These are phyloP conservation scores for Dactylis glomerata DNA, from an alignment of 176 grass and related monocot genomes.

Conservation along the genomic window DNA sequence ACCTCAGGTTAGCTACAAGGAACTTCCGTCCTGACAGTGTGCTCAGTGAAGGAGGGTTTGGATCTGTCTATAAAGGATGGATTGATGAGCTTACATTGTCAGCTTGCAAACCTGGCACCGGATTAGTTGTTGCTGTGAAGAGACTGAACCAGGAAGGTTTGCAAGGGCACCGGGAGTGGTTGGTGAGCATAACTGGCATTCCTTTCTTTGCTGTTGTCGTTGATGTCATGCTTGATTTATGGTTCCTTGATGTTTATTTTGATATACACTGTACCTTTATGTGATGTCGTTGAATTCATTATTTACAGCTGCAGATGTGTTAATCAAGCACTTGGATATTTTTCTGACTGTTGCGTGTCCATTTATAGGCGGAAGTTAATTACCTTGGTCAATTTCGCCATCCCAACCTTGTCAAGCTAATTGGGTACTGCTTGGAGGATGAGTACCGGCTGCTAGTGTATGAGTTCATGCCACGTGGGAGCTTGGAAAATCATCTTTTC, in stretches of 20 bases:
- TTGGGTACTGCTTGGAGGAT: constrained; percentile 77
- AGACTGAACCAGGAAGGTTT: constrained; percentile 61
- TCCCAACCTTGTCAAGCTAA: constrained; percentile 69
- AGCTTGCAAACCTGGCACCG: constrained; percentile 56
- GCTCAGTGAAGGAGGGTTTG: constrained; percentile 75
- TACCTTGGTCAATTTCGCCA: constrained; percentile 68
- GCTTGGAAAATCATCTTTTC: constrained; percentile 85
- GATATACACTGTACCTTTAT: neutral
- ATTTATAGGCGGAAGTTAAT: constrained; percentile 69
- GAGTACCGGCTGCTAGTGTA: constrained; percentile 75
- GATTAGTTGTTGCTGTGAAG: constrained; percentile 68
- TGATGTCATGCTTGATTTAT: neutral
- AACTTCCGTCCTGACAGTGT: constrained; percentile 88
- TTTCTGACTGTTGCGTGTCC: constrained; percentile 14
- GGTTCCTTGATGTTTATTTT: constrained; percentile 3
- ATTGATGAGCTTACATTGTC: constrained; percentile 55
- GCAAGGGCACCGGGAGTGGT: constrained; percentile 69
- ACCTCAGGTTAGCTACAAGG: constrained; percentile 76
- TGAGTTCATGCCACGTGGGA: constrained; percentile 83
- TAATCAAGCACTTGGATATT: neutral
- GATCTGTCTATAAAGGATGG: constrained; percentile 94
- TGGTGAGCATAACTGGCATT: constrained; percentile 48
- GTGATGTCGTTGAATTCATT: neutral
- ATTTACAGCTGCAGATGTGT: neutral
- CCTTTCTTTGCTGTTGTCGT: constrained; percentile 6